A percentile compares a stretch with the other conserved stretches of the same genome.
These are phyloP conservation scores for Amylocarpus encephaloides DNA, from an alignment of 2,329 filamentous ascomycete species.

Conservation along the genomic window DNA sequence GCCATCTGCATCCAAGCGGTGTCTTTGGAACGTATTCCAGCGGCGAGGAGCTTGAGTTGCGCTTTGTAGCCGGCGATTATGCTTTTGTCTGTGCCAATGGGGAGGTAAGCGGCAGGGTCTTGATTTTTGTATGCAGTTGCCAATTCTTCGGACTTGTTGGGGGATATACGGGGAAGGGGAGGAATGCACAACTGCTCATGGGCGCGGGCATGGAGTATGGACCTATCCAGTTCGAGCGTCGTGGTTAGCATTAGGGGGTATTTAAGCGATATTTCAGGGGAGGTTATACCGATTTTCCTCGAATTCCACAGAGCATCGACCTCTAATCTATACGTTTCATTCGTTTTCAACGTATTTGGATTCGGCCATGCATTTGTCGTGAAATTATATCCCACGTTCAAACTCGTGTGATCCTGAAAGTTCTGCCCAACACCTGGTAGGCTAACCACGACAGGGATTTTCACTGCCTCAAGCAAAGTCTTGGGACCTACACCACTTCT, in stretches of 20 bases:
- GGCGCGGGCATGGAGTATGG: not conserved
- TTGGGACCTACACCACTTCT: slow-evolving; percentile 38
- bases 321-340: not conserved
- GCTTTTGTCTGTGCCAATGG: not conserved
- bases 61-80: slow-evolving; percentile 6
- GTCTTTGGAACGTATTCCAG: not conserved
- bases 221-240: no score
- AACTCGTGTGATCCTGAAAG: slow-evolving; percentile 42
- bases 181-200: not conserved
- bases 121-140: not conserved
- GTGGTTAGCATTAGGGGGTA: no score
- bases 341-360: not conserved
- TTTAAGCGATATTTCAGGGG: not conserved
- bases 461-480: slow-evolving; percentile 32
- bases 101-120: not conserved
- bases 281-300: not conserved
- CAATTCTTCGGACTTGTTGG: not conserved
- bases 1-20: slow-evolving; percentile 6
- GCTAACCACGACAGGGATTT: slow-evolving; percentile 46
- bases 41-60: not conserved
- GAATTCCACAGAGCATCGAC: not conserved
- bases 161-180: slow-evolving; percentile 5
- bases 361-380: not conserved
- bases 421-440: slow-evolving; percentile 57
- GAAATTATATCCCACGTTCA: slow-evolving; percentile 1